phyloP scores from a whole-genome alignment of 2,329 filamentous ascomycete genomes.

The Alternaria brassicae region DNA sequence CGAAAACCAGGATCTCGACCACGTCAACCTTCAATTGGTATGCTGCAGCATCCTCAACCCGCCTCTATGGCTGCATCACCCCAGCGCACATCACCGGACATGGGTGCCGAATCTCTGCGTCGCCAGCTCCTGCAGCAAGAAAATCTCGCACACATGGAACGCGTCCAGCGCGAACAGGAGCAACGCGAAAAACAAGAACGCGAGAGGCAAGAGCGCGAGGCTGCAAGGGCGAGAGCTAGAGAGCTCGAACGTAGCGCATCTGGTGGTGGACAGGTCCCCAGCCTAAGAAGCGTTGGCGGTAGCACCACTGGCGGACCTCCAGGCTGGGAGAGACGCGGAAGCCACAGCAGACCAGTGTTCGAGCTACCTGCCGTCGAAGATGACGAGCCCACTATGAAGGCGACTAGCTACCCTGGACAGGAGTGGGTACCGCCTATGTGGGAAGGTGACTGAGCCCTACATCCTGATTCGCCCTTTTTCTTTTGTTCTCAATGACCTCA shows the following conservation, averaged over 20 bases:
- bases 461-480: not conserved
- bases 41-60: conserved; percentile 50
- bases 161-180: conserved; percentile 37
- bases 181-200: conserved; percentile 36
- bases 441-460: conserved; percentile 41
- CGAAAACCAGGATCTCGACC: conserved; percentile 31
- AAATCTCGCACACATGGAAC: conserved; percentile 43
- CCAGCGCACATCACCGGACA: conserved; percentile 44
- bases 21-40: conserved; percentile 43
- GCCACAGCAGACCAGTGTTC: conserved; percentile 35
- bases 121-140: conserved; percentile 45
- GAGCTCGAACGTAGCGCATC: conserved; percentile 47
- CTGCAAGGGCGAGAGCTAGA: conserved; percentile 40
- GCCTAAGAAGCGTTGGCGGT: conserved; percentile 40
- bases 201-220: conserved; percentile 38
- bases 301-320: conserved; percentile 34
- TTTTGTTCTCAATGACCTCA: not conserved
- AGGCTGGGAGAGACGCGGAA: conserved; percentile 39
- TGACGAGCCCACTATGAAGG: conserved; percentile 66
- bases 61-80: conserved; percentile 51
- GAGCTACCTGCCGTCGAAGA: conserved; percentile 51
- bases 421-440: conserved; percentile 67
- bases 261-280: conserved; percentile 41
- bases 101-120: conserved; percentile 47
- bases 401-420: conserved; percentile 73